Evolutionary conservation across 148 eudicot species (phyloP).

Genomic region (Camellia japonica): DNA sequence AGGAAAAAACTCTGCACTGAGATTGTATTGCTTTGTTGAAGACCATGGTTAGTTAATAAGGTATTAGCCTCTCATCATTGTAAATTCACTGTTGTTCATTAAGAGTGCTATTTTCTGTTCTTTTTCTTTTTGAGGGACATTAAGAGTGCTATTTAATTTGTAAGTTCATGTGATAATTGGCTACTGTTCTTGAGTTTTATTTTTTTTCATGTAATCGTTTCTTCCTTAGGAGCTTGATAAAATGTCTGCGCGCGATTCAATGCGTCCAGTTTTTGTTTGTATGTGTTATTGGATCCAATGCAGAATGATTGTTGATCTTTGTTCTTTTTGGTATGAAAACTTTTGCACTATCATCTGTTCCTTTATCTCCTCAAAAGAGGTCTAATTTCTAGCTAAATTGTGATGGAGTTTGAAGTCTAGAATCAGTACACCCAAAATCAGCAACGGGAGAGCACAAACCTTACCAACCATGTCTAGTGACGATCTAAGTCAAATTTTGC

Average conservation of each 20-base stretch:
- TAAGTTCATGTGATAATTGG: background rate
- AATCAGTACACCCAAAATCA: background rate
- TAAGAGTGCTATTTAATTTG: background rate
- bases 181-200: no score
- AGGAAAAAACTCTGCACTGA: background rate
- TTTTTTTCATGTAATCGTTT: background rate
- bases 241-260: background rate
- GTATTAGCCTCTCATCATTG: background rate
- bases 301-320: background rate
- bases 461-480: background rate
- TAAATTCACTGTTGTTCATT: background rate
- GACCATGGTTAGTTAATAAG: background rate
- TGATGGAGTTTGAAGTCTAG: background rate
- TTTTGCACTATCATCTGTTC: background rate
- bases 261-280: background rate
- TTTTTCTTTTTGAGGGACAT: background rate
- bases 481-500: background rate
- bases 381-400: background rate
- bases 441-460: background rate
- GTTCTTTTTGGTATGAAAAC: background rate
- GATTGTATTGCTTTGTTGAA: background rate
- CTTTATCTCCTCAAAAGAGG: background rate
- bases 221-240: background rate
- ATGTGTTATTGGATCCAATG: constrained; percentile 2
- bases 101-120: background rate